phyloP scores from a whole-genome alignment of 2,329 filamentous ascomycete species.

The Aspergillus ochraceoroseus region DNA sequence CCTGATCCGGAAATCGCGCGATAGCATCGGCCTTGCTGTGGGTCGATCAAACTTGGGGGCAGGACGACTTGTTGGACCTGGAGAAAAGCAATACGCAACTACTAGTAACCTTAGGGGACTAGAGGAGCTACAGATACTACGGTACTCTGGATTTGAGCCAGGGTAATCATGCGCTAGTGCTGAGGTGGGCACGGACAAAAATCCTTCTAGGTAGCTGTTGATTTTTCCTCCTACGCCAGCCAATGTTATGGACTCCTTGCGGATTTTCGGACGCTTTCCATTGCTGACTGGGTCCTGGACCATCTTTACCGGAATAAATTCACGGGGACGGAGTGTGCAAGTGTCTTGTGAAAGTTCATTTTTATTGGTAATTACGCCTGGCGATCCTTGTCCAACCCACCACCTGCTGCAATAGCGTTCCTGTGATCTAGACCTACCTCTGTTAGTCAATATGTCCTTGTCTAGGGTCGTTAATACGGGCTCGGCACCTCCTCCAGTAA shows the following conservation, averaged over 20 bases:
- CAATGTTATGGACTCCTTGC: no score
- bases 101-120: neutral
- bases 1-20: neutral
- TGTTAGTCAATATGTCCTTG: no score
- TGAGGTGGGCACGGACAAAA: neutral
- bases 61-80: neutral
- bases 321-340: neutral
- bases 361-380: no score
- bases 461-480: neutral
- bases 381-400: no score
- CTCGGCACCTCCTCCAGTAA: neutral
- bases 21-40: neutral
- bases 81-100: neutral
- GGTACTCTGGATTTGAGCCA: neutral
- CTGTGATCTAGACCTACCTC: neutral
- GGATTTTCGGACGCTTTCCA: neutral
- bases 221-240: no score
- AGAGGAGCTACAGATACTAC: neutral
- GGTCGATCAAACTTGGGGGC: conserved; percentile 1
- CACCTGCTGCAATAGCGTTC: no score
- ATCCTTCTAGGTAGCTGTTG: neutral
- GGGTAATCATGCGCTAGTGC: neutral
- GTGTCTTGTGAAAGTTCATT: no score
- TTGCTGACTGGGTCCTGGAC: neutral
- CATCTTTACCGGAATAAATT: neutral